Percentiles rank a stretch among this genome's conserved stretches.
These are phyloP conservation scores for Solanum virginianum DNA, from an alignment of 257 asterid genomes.

Conservation along the genomic window DNA sequence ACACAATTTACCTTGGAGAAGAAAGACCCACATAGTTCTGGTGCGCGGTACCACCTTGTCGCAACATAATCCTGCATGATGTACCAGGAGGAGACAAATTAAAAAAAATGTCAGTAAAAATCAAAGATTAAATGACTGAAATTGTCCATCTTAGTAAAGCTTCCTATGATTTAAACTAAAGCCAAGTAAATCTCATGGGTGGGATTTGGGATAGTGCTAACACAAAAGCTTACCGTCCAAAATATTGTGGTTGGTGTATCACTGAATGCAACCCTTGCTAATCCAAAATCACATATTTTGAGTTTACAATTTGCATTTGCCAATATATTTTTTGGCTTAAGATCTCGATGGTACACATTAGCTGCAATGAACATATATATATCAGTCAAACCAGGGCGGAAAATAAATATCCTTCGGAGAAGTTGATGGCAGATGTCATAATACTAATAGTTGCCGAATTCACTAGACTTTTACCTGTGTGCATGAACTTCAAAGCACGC, in stretches of 20 bases:
- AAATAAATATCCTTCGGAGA: not conserved
- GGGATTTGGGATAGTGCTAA: not conserved
- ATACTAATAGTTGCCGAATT: not conserved
- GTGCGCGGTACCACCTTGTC: slow-evolving; percentile 98
- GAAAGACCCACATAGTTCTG: slow-evolving; percentile 95
- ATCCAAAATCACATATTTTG: slow-evolving; percentile 85
- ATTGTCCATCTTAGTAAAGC: not conserved
- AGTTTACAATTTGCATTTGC: slow-evolving; percentile 98
- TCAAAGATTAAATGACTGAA: not conserved
- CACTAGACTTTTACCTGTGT: slow-evolving; percentile 43
- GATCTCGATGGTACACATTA: slow-evolving; percentile 88
- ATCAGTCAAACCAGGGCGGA: not conserved
- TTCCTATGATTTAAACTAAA: not conserved
- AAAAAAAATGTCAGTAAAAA: not conserved
- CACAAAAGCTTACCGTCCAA: slow-evolving; percentile 62
- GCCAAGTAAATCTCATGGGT: not conserved
- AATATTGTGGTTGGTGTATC: slow-evolving; percentile 79
- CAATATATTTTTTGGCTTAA: slow-evolving; percentile 88
- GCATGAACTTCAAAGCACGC: slow-evolving; percentile 81
- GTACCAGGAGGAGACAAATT: not conserved
- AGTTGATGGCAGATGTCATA: not conserved
- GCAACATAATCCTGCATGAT: slow-evolving; percentile 87
- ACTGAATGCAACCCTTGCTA: slow-evolving; percentile 87
- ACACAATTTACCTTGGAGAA: slow-evolving; percentile 63
- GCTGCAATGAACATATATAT: slow-evolving; percentile 43